Evolutionary conservation across 1,284 basidiomycete genomes (phyloP).

Genomic region (Phaffia rhodozyma): DNA sequence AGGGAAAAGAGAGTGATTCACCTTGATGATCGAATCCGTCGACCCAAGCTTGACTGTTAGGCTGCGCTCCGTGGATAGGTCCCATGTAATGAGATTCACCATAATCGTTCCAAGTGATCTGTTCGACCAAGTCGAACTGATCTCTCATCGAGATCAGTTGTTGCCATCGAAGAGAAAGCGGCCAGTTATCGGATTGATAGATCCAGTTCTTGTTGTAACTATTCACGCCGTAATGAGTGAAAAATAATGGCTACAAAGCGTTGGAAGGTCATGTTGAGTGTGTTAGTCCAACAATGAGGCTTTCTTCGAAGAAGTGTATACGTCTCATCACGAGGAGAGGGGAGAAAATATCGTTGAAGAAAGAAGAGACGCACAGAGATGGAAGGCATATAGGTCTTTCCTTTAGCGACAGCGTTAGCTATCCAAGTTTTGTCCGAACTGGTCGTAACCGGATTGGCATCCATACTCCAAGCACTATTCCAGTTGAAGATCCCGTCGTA

Average conservation of each 20-base stretch:
- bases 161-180: slow-evolving; percentile 26
- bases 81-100: slow-evolving; percentile 37
- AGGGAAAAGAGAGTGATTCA: neutral
- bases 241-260: slow-evolving; percentile 42
- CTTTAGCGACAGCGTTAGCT: slow-evolving; percentile 23
- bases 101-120: slow-evolving; percentile 35
- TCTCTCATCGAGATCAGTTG: slow-evolving; percentile 29
- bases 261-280: slow-evolving; percentile 3
- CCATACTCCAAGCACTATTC: slow-evolving; percentile 25
- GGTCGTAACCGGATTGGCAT: slow-evolving; percentile 25
- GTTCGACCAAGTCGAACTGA: slow-evolving; percentile 28
- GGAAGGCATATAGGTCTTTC: slow-evolving; percentile 36
- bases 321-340: too few relatives aligned
- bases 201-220: slow-evolving; percentile 68
- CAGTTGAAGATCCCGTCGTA: slow-evolving; percentile 38
- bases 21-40: slow-evolving; percentile 31
- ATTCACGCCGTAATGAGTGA: slow-evolving; percentile 42
- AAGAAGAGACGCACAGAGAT: slow-evolving; percentile 36
- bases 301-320: too few relatives aligned
- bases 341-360: neutral
- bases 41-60: slow-evolving; percentile 31
- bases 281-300: neutral
- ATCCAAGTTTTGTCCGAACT: slow-evolving; percentile 31
- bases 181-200: slow-evolving; percentile 17
- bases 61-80: slow-evolving; percentile 30